Percentiles rank a stretch among this genome's conserved stretches.
These are phyloP conservation scores for Rhamnella rubrinervis DNA, from an alignment of 331 rosid species.

Conservation along the genomic window DNA sequence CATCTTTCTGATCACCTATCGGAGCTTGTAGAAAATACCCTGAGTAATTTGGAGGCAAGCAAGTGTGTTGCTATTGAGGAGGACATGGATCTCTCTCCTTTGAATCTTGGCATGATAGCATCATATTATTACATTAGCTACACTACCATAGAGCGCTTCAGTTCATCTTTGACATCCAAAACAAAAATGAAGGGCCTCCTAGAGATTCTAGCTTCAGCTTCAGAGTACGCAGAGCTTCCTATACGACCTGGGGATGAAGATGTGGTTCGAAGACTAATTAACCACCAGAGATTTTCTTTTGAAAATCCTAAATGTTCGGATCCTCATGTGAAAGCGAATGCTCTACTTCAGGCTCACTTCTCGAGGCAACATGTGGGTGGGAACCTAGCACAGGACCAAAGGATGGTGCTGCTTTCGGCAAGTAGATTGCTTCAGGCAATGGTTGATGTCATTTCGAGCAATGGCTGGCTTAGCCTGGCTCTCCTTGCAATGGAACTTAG, in stretches of 20 bases:
- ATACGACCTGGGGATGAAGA: constrained; percentile 97
- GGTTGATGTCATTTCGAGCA: constrained; percentile 94
- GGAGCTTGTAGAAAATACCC: constrained; percentile 80
- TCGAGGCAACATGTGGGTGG: constrained; percentile 81
- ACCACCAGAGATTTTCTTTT: constrained; percentile 91
- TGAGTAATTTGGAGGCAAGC: constrained; percentile 86
- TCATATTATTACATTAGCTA: constrained; percentile 89
- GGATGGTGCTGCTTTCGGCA: constrained; percentile 84
- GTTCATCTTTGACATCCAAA: constrained; percentile 73
- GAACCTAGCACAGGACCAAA: constrained; percentile 80
- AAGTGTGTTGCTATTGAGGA: constrained; percentile 76
- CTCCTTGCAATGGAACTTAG: constrained; percentile 94
- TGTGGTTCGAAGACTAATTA: constrained; percentile 73
- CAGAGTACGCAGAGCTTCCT: constrained; percentile 87
- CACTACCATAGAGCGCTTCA: constrained; percentile 88
- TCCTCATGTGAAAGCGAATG: constrained; percentile 85
- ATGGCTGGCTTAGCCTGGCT: constrained; percentile 86
- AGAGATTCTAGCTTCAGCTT: constrained; percentile 80
- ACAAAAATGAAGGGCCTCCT: constrained; percentile 94
- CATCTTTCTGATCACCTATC: constrained; percentile 97
- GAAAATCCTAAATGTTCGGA: constrained; percentile 82
- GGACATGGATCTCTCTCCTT: constrained; percentile 84
- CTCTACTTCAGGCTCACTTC: constrained; percentile 93
- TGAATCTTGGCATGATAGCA: constrained; percentile 91
- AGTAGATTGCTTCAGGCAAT: constrained; percentile 87